These are phyloP conservation scores for Fomitopsis betulina DNA, from an alignment of 1,284 basidiomycete species.

Conservation along the genomic window DNA sequence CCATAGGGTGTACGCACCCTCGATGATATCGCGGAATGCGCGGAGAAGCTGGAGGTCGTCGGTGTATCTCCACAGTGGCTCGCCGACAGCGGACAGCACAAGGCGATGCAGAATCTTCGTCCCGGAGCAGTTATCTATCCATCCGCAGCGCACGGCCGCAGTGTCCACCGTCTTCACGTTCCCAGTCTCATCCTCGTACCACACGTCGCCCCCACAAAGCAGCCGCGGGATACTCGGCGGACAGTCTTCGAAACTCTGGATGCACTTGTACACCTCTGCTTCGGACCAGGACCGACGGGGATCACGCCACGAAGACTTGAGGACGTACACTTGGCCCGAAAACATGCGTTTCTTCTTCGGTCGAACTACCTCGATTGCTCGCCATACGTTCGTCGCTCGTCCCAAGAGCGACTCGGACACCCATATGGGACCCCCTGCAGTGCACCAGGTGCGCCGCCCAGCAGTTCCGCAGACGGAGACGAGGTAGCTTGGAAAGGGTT, in stretches of 20 bases:
- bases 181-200: too few relatives aligned
- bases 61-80: not conserved
- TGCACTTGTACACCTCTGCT: not conserved
- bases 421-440: slow-evolving; percentile 9
- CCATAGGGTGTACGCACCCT: not conserved
- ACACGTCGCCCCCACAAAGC: too few relatives aligned
- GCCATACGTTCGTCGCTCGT: slow-evolving; percentile 13
- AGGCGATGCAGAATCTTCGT: not conserved
- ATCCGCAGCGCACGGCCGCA: too few relatives aligned
- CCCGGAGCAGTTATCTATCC: too few relatives aligned
- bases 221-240: too few relatives aligned
- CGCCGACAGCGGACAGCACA: not conserved
- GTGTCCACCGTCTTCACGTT: too few relatives aligned
- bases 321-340: not conserved
- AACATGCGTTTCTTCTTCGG: too few relatives aligned
- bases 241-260: too few relatives aligned
- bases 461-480: not conserved
- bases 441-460: slow-evolving; percentile 2
- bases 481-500: not conserved
- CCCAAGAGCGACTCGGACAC: slow-evolving; percentile 16
- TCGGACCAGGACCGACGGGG: not conserved
- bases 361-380: not conserved
- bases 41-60: not conserved
- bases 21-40: not conserved
- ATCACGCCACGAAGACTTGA: slow-evolving; percentile 16